These are phyloP conservation scores for Tremellales sp. DNA, from an alignment of 1,284 basidiomycete genomes.

Conservation along the genomic window DNA sequence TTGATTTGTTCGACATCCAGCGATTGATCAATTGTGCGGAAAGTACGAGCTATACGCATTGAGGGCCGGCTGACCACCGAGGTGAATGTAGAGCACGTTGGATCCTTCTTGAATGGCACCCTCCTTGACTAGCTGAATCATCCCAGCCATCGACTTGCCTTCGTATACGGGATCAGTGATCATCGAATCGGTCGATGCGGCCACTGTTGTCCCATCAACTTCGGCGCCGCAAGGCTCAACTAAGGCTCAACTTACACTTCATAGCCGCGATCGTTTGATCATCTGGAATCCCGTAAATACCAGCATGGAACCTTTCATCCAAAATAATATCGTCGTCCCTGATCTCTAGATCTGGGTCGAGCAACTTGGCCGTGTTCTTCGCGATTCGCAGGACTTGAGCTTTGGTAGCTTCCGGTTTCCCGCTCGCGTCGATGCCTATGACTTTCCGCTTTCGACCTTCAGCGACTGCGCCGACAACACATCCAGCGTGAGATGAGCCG, in stretches of 20 bases:
- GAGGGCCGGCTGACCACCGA: constrained; percentile 34
- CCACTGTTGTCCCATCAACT: constrained; percentile 6
- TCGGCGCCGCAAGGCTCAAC: background rate
- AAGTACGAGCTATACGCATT: constrained; percentile 33
- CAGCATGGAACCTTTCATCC: constrained; percentile 33
- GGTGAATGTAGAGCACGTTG: constrained; percentile 35
- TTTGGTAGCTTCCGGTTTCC: constrained; percentile 29
- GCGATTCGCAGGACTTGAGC: constrained; percentile 28
- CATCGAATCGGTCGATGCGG: constrained; percentile 26
- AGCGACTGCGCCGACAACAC: constrained; percentile 28
- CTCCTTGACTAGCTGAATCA: constrained; percentile 33
- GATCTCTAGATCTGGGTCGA: constrained; percentile 22
- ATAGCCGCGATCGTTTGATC: constrained; percentile 30
- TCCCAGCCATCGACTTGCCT: constrained; percentile 33
- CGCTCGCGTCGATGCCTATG: constrained; percentile 36
- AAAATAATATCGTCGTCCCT: constrained; percentile 27
- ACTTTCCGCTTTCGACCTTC: constrained; percentile 33
- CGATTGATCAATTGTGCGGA: constrained; percentile 9
- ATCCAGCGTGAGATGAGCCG: constrained; percentile 33
- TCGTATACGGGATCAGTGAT: constrained; percentile 40
- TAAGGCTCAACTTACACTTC: constrained; percentile 18
- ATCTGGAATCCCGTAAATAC: constrained; percentile 34
- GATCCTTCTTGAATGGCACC: constrained; percentile 21
- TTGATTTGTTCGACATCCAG: too few species aligned
- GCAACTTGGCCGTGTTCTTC: constrained; percentile 20